A percentile compares a stretch with the other conserved stretches of the same genome.
Conservation (phyloP, 2,329 filamentous ascomycete genomes). For the Blastomyces parvus region DNA sequence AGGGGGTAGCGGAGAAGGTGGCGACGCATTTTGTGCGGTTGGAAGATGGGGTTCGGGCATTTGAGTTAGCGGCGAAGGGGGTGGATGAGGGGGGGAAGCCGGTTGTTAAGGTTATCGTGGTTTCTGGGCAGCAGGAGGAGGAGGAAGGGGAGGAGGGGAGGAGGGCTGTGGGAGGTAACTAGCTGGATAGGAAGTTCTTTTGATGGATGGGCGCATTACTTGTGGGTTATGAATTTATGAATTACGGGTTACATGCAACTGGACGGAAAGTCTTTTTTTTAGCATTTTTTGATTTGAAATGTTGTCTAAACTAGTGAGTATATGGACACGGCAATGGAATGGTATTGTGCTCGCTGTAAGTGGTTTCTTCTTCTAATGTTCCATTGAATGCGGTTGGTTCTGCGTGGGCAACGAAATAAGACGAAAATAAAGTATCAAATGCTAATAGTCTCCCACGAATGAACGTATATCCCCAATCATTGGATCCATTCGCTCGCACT, state of each 20-base stretch:
- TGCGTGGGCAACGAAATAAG: background rate
- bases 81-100: conserved; percentile 44
- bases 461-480: background rate
- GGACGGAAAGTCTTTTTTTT: background rate
- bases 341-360: background rate
- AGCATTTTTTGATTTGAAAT: background rate
- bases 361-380: background rate
- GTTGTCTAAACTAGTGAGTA: background rate
- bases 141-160: background rate
- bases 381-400: background rate
- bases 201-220: background rate
- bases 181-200: background rate
- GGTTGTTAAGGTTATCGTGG: conserved; percentile 46
- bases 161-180: background rate
- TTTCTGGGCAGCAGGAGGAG: conserved; percentile 18
- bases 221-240: background rate
- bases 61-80: conserved; percentile 43
- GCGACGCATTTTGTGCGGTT: conserved; percentile 44
- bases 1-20: conserved; percentile 41
- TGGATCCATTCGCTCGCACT: background rate
- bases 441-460: background rate
- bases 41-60: conserved; percentile 42
- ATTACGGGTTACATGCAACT: background rate
- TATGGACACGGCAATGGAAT: background rate
- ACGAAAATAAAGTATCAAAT: background rate